Conservation (phyloP, 83 land plant species). For the Picea abies region DNA sequence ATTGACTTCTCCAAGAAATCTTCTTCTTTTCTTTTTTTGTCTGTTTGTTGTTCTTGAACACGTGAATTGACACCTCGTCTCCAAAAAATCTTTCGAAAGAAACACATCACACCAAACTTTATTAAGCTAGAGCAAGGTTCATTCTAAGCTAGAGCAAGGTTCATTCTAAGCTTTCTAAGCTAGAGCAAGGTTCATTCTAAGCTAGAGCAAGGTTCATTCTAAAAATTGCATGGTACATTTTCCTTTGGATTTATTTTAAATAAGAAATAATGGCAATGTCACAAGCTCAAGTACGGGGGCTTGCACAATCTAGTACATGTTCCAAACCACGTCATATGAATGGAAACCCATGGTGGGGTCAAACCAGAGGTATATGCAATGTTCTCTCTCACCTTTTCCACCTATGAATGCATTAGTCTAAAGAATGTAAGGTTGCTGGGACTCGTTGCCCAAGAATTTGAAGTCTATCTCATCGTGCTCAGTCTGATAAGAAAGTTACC, state of each 20-base stretch:
- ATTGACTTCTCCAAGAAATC: too few species aligned
- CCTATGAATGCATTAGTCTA: constrained; percentile 55
- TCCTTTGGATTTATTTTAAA: not conserved
- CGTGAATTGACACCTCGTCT: constrained; percentile 39
- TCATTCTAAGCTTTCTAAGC: too few species aligned
- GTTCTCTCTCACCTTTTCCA: constrained; percentile 44
- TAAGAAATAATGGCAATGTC: not conserved
- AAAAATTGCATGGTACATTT: too few species aligned
- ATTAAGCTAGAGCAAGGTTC: too few species aligned
- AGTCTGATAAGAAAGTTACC: constrained; percentile 36
- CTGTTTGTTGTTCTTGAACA: constrained; percentile 46
- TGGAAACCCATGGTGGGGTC: constrained; percentile 57
- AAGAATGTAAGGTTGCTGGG: constrained; percentile 44
- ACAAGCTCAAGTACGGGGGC: not conserved
- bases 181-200: too few species aligned
- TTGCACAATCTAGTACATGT: constrained; percentile 50
- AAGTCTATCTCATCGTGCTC: constrained; percentile 48
- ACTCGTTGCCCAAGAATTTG: constrained; percentile 42
- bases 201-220: too few species aligned
- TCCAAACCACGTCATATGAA: constrained; percentile 56
- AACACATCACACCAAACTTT: not conserved
- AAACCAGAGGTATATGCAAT: constrained; percentile 64
- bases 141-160: too few species aligned
- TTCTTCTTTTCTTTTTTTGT: too few species aligned
- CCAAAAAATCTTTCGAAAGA: constrained; percentile 36